Evolutionary conservation across 2,329 filamentous ascomycete species (phyloP).

Genomic region (Thelonectria blattea): DNA sequence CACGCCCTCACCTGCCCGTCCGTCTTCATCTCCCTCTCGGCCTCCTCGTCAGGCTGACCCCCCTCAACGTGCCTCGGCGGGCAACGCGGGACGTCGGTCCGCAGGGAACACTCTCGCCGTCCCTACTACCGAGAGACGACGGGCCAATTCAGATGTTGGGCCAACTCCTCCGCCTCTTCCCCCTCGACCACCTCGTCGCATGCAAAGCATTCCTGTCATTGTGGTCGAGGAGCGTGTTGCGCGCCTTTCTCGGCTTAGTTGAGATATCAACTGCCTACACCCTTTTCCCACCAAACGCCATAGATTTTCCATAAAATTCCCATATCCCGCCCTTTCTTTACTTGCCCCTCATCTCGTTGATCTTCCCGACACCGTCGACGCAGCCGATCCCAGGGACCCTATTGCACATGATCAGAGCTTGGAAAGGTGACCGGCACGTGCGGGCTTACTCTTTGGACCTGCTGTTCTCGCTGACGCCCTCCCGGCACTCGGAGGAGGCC

Average conservation of each 20-base stretch:
- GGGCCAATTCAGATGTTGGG: constrained; percentile 34
- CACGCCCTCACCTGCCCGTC: constrained; percentile 28
- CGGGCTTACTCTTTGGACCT: constrained; percentile 39
- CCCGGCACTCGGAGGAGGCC: constrained; percentile 22
- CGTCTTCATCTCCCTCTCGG: constrained; percentile 18
- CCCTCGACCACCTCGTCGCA: constrained; percentile 35
- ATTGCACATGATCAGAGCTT: constrained; percentile 39
- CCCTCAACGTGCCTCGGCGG: constrained; percentile 20
- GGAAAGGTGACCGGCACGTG: constrained; percentile 21
- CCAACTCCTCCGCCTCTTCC: constrained; percentile 34
- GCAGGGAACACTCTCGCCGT: constrained; percentile 6
- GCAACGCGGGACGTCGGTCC: constrained; percentile 11
- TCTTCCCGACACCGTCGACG: constrained; percentile 26
- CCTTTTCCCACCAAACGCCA: constrained; percentile 24
- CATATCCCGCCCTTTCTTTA: constrained; percentile 13
- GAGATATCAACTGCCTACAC: constrained; percentile 23
- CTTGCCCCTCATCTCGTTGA: neutral
- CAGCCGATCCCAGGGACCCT: constrained; percentile 31
- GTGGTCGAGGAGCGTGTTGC: constrained; percentile 37
- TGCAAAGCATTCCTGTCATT: constrained; percentile 39
- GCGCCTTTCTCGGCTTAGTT: constrained; percentile 30
- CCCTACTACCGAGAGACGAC: constrained; percentile 14
- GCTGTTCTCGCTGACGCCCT: constrained; percentile 31
- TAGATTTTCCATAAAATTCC: constrained; percentile 13
- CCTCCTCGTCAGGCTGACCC: constrained; percentile 20